Conservation (phyloP, 2,329 filamentous ascomycete genomes). For the Bipolaris cookei region DNA sequence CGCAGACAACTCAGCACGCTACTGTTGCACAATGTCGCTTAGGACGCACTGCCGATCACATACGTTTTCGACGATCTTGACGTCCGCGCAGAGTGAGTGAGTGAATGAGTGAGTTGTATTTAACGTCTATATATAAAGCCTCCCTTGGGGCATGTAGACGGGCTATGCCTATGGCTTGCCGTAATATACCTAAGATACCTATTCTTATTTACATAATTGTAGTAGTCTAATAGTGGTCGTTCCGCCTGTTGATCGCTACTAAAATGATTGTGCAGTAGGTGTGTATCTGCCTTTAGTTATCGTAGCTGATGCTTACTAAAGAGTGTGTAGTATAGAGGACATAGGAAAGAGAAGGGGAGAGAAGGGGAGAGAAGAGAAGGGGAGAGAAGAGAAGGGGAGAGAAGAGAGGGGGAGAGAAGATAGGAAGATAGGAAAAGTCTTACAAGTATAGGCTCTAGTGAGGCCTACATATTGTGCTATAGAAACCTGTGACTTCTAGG, state of each 20-base stretch:
- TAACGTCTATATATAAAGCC: too few species aligned
- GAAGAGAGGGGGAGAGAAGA: background rate
- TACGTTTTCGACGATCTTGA: background rate
- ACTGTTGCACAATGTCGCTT: background rate
- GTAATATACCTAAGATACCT: too few species aligned
- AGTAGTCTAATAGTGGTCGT: constrained; percentile 1
- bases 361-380: background rate
- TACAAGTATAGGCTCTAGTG: constrained; percentile 1
- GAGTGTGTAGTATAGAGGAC: background rate
- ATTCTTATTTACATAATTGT: too few species aligned
- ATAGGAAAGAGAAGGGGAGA: background rate
- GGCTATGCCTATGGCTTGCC: too few species aligned
- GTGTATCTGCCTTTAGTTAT: constrained; percentile 3
- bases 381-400: too few species aligned
- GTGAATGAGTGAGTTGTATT: constrained; percentile 3
- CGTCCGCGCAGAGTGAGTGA: background rate
- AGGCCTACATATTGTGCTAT: too few species aligned
- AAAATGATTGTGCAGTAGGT: background rate
- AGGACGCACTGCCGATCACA: background rate
- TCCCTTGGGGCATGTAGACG: too few species aligned
- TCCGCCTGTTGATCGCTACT: constrained; percentile 2
- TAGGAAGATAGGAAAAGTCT: background rate
- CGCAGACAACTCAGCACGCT: background rate
- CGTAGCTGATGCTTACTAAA: constrained; percentile 3
- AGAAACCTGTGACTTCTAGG: too few species aligned